A percentile compares a stretch with the other conserved stretches of the same genome.
Conservation (phyloP, 805 yeast species). For the Diddensiella transvaalensis region DNA sequence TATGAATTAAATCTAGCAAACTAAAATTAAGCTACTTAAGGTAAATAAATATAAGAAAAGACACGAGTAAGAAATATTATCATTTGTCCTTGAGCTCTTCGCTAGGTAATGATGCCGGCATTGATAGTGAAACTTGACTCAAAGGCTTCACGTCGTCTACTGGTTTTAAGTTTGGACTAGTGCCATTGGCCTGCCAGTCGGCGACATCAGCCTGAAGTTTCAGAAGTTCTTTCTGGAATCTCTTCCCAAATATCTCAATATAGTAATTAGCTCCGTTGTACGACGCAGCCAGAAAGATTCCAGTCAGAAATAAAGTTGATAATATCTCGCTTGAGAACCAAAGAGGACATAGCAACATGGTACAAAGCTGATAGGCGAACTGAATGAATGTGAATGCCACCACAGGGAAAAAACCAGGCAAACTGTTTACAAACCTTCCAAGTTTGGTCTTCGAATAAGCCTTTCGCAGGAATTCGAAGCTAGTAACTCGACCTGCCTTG, state of each 20-base stretch:
- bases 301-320: slow-evolving; percentile 62
- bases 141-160: not conserved
- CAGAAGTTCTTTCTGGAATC: slow-evolving; percentile 80
- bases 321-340: slow-evolving; percentile 70
- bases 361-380: slow-evolving; percentile 76
- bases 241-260: slow-evolving; percentile 84
- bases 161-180: slow-evolving; percentile 12
- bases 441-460: slow-evolving; percentile 60
- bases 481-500: slow-evolving; percentile 79
- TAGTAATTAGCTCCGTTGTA: slow-evolving; percentile 95
- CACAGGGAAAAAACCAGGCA: slow-evolving; percentile 85
- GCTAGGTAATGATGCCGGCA: not conserved
- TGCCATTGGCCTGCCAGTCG: slow-evolving; percentile 44
- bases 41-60: not conserved
- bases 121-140: not conserved
- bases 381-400: slow-evolving; percentile 83
- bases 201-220: slow-evolving; percentile 69
- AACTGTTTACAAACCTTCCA: slow-evolving; percentile 73
- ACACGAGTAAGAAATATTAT: not conserved
- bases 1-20: slow-evolving; percentile 49
- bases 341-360: slow-evolving; percentile 88
- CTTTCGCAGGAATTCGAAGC: slow-evolving; percentile 78
- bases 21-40: not conserved
- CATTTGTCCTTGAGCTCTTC: not conserved
- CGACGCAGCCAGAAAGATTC: slow-evolving; percentile 75